phyloP scores from a whole-genome alignment of 1,284 basidiomycete species.

The Vanrija sp. region DNA sequence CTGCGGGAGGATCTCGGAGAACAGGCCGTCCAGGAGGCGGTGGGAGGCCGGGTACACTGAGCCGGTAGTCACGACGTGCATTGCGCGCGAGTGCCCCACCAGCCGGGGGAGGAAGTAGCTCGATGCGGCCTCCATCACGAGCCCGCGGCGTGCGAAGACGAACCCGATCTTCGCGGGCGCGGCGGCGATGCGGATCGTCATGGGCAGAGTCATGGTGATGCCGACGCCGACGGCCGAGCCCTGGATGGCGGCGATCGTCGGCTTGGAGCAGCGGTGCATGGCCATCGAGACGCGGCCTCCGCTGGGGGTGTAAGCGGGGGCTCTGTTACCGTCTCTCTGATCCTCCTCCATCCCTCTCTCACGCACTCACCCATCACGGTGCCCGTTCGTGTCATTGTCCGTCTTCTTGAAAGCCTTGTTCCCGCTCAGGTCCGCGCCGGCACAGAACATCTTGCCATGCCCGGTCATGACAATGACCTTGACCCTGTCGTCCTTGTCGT shows the following conservation, averaged over 20 bases:
- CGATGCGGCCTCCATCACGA: slow-evolving; percentile 16
- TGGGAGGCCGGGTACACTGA: slow-evolving; percentile 6
- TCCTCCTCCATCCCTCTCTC: too few species aligned
- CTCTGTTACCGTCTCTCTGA: too few species aligned
- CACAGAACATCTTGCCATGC: slow-evolving; percentile 19
- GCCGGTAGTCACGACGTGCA: slow-evolving; percentile 14
- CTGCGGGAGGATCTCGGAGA: slow-evolving; percentile 12
- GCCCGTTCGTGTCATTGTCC: slow-evolving; percentile 5
- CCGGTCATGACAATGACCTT: slow-evolving; percentile 15
- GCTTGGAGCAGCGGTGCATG: slow-evolving; percentile 18
- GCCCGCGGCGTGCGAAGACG: slow-evolving; percentile 17
- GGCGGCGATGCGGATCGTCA: slow-evolving; percentile 16
- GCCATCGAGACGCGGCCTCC: slow-evolving; percentile 13
- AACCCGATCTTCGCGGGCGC: slow-evolving; percentile 17
- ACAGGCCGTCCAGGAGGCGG: slow-evolving; percentile 10
- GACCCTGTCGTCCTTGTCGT: slow-evolving; percentile 17
- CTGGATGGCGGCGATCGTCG: slow-evolving; percentile 15
- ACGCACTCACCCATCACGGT: slow-evolving; percentile 12
- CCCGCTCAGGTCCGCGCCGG: slow-evolving; percentile 14
- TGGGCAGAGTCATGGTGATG: slow-evolving; percentile 18
- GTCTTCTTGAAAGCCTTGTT: slow-evolving; percentile 8
- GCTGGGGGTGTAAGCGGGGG: slow-evolving; percentile 3
- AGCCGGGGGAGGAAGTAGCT: slow-evolving; percentile 19
- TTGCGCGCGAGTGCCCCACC: slow-evolving; percentile 4
- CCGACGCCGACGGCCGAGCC: slow-evolving; percentile 17